These are phyloP conservation scores for Allantophomopsis lycopodina DNA, from an alignment of 2,329 filamentous ascomycete genomes.

Conservation along the genomic window DNA sequence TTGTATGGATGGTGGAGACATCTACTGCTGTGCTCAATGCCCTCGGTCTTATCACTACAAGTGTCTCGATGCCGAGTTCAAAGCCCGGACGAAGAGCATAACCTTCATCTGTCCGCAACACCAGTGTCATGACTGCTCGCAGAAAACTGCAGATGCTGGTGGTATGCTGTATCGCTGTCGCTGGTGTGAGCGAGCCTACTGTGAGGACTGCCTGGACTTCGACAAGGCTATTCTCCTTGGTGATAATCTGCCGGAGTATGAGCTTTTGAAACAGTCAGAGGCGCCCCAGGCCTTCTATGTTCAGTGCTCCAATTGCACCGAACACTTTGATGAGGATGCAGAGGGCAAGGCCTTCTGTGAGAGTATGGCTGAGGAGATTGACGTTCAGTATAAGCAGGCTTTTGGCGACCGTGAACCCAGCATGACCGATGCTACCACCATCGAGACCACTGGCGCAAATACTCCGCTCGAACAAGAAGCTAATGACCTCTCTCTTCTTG, in stretches of 20 bases:
- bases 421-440: constrained; percentile 19
- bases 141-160: constrained; percentile 29
- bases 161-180: constrained; percentile 33
- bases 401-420: constrained; percentile 6
- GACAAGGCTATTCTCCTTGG: constrained; percentile 32
- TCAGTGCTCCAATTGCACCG: constrained; percentile 29
- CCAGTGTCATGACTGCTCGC: constrained; percentile 34
- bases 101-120: constrained; percentile 43
- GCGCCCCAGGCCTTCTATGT: constrained; percentile 34
- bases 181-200: constrained; percentile 39
- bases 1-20: constrained; percentile 32
- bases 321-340: constrained; percentile 18
- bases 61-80: constrained; percentile 28
- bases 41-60: constrained; percentile 37
- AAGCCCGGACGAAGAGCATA: constrained; percentile 26
- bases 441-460: constrained; percentile 14
- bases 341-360: constrained; percentile 15
- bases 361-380: constrained; percentile 12
- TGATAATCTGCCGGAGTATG: constrained; percentile 34
- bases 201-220: constrained; percentile 44
- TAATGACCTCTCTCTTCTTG: no score
- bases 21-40: constrained; percentile 34
- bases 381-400: constrained; percentile 8
- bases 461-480: constrained; percentile 6
- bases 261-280: constrained; percentile 29